Evolutionary conservation across 306 rosid species (phyloP).

Genomic region (Prunus mongolica): DNA sequence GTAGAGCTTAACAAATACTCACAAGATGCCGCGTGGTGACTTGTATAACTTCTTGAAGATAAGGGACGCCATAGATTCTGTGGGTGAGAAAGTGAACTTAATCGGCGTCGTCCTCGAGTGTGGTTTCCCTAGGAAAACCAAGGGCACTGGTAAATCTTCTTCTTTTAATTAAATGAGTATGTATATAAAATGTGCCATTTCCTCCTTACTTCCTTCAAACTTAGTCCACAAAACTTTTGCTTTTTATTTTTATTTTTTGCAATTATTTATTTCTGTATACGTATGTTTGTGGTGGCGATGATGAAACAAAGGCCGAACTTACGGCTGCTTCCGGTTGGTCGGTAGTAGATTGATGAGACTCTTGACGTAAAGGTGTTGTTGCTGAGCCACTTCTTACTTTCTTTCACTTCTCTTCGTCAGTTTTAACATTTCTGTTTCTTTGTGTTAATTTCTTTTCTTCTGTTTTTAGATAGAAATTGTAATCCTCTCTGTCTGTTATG

Average conservation of each 20-base stretch:
- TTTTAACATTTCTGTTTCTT: not conserved
- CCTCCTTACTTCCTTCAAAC: too few relatives aligned
- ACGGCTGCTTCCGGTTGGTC: slow-evolving; percentile 59
- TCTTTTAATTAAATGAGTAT: not conserved
- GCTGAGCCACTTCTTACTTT: slow-evolving; percentile 51
- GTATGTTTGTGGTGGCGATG: slow-evolving; percentile 46
- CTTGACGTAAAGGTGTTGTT: slow-evolving; percentile 47
- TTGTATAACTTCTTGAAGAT: slow-evolving; percentile 38
- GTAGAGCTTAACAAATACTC: not conserved
- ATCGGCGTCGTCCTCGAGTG: slow-evolving; percentile 48
- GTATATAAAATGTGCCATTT: not conserved
- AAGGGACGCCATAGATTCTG: slow-evolving; percentile 31
- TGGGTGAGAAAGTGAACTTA: slow-evolving; percentile 40
- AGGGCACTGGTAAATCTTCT: slow-evolving; percentile 49
- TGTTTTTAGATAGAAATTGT: not conserved
- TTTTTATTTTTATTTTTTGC: not conserved
- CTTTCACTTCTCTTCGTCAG: not conserved
- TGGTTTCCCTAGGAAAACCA: slow-evolving; percentile 37
- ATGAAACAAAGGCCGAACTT: slow-evolving; percentile 85
- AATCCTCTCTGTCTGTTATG: slow-evolving; percentile 8
- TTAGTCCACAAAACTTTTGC: too few relatives aligned
- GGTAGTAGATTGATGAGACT: slow-evolving; percentile 78
- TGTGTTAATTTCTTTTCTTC: not conserved
- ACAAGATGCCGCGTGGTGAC: slow-evolving; percentile 24
- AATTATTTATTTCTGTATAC: not conserved